A percentile compares a stretch with the other conserved stretches of the same genome.
Conservation (phyloP, 768 basidiomycete species). For the Collybia sordida region DNA sequence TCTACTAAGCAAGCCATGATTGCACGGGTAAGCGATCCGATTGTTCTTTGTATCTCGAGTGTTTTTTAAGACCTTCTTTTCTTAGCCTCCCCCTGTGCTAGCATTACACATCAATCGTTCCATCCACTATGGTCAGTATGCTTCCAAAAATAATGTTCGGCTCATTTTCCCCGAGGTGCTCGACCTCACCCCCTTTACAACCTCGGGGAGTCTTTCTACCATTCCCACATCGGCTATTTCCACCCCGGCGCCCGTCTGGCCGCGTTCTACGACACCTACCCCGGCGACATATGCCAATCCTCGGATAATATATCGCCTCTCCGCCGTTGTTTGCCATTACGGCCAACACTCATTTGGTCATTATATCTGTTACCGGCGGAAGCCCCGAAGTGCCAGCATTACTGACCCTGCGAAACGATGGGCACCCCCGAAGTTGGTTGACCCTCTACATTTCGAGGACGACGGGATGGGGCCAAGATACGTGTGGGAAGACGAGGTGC, state of each 20-base stretch:
- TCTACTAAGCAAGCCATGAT: conserved; percentile 93
- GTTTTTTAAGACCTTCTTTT: not conserved
- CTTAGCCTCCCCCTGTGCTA: conserved; percentile 83
- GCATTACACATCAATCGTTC: conserved; percentile 92
- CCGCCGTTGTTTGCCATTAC: conserved; percentile 89
- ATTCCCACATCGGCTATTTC: conserved; percentile 73
- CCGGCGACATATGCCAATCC: conserved; percentile 49
- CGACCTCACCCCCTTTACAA: conserved; percentile 87
- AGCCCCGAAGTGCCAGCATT: conserved; percentile 53
- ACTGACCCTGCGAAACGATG: conserved; percentile 34
- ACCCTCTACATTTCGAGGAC: conserved; percentile 25
- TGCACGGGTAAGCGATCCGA: conserved; percentile 55
- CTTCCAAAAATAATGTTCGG: conserved; percentile 81
- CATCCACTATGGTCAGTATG: conserved; percentile 70
- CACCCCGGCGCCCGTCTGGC: conserved; percentile 47
- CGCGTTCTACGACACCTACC: conserved; percentile 55
- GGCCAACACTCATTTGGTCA: conserved; percentile 94
- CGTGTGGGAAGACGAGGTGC: conserved; percentile 56
- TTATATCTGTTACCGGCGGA: conserved; percentile 88
- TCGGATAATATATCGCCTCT: conserved; percentile 82
- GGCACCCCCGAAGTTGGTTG: conserved; percentile 32
- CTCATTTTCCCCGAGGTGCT: conserved; percentile 86
- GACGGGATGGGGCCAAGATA: conserved; percentile 32
- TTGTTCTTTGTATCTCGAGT: conserved; percentile 23
- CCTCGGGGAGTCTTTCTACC: conserved; percentile 74